Evolutionary conservation across 2,329 filamentous ascomycete genomes (phyloP).

Genomic region (Arthrinium phaeospermum): DNA sequence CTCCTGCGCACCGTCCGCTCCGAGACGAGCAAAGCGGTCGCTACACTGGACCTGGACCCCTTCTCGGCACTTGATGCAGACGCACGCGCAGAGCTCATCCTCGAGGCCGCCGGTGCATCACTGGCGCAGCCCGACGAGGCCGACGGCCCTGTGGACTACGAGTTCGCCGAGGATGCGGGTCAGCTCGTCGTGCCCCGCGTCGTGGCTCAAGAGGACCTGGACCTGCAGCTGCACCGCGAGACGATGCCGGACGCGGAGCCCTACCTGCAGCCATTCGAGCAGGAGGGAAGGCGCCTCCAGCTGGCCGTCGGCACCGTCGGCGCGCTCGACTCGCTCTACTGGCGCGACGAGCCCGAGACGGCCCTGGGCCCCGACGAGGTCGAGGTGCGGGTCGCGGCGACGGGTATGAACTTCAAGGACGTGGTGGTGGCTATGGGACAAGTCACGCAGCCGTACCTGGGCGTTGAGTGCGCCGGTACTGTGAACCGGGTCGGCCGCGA

Average conservation of each 20-base stretch:
- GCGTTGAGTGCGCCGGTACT: constrained; percentile 17
- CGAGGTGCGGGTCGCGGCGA: constrained; percentile 35
- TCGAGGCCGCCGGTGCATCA: constrained; percentile 26
- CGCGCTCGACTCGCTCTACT: constrained; percentile 28
- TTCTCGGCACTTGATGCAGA: constrained; percentile 23
- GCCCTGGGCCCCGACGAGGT: constrained; percentile 42
- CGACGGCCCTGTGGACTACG: constrained; percentile 35
- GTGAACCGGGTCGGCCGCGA: constrained; percentile 24
- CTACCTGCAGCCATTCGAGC: constrained; percentile 30
- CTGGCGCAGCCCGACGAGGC: constrained; percentile 25
- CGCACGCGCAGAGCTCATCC: constrained; percentile 28
- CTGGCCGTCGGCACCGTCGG: constrained; percentile 21
- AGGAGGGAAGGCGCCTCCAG: constrained; percentile 26
- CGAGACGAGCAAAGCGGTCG: constrained; percentile 25
- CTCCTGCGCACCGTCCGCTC: constrained; percentile 35
- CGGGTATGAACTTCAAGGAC: constrained; percentile 36
- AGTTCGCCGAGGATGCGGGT: constrained; percentile 35
- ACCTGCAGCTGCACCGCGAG: constrained; percentile 32
- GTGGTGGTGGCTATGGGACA: constrained; percentile 34
- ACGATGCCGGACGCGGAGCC: constrained; percentile 26
- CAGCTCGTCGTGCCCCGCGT: constrained; percentile 34
- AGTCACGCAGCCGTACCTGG: constrained; percentile 9
- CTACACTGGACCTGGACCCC: constrained; percentile 33
- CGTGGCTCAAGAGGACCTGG: constrained; percentile 30
- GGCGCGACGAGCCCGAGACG: constrained; percentile 25